These are phyloP conservation scores for Adansonia gregorii DNA, from an alignment of 441 rosid species.

Conservation along the genomic window DNA sequence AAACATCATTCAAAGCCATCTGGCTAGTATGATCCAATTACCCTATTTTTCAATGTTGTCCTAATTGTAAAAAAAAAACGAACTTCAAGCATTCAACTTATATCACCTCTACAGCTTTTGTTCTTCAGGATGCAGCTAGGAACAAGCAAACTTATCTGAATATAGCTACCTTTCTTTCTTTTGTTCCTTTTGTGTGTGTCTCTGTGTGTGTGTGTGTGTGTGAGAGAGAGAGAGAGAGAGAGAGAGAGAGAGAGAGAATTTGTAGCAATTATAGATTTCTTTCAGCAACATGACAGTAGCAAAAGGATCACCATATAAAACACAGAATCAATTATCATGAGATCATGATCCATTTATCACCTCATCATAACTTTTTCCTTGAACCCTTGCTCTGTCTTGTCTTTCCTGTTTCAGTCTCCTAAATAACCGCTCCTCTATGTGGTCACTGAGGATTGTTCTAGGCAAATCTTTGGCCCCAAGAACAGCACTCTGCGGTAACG, in stretches of 20 bases:
- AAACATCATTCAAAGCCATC: neutral
- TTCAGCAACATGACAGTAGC: neutral
- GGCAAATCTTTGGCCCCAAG: constrained; percentile 99
- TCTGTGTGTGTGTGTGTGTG: neutral
- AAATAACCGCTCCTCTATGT: constrained; percentile 88
- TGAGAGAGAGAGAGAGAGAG: too few relatives aligned
- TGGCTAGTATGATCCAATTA: neutral
- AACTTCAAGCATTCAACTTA: too few relatives aligned
- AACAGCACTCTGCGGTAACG: constrained; percentile 97
- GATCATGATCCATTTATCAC: constrained; percentile 39
- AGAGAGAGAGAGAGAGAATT: too few relatives aligned
- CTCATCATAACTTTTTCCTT: constrained; percentile 93
- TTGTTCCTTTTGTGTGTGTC: neutral
- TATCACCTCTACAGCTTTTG: neutral
- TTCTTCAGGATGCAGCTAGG: neutral
- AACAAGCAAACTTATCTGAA: neutral
- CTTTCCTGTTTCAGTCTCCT: constrained; percentile 83
- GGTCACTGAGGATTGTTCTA: constrained; percentile 93
- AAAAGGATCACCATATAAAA: constrained; percentile 5
- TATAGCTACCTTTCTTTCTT: neutral
- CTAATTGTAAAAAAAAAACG: neutral
- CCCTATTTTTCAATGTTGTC: neutral
- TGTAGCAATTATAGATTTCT: neutral
- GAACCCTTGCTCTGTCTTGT: constrained; percentile 84
- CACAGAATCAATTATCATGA: constrained; percentile 16